Conservation (phyloP, 169 alveolate genomes). For the Perkinsus chesapeaki region DNA sequence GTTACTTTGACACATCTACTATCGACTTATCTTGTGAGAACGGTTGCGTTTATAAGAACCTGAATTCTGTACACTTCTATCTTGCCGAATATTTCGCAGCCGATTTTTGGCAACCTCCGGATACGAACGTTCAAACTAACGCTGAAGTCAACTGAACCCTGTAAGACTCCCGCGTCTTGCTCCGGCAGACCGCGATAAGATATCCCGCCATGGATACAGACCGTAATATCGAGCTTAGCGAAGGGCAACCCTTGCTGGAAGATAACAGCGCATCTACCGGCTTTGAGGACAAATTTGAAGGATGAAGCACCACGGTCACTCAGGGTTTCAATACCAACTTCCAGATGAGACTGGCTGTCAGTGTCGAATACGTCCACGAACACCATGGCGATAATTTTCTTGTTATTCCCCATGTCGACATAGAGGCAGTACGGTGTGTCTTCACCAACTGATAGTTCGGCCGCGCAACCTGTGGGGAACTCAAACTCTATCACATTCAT, state of each 20-base stretch:
- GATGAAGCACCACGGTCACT: neutral
- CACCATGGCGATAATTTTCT: neutral
- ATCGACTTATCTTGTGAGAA: too few relatives aligned
- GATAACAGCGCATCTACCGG: neutral
- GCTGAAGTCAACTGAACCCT: too few relatives aligned
- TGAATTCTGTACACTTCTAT: too few relatives aligned
- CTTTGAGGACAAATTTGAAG: neutral
- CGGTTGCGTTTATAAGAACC: too few relatives aligned
- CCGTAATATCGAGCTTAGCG: neutral
- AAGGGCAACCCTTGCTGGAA: neutral
- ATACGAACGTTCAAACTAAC: too few relatives aligned
- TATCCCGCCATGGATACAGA: too few relatives aligned
- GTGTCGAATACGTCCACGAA: neutral
- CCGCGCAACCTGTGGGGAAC: neutral
- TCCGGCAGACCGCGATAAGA: too few relatives aligned
- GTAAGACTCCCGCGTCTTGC: too few relatives aligned
- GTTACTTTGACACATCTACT: too few relatives aligned
- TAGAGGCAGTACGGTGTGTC: neutral
- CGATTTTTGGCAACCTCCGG: too few relatives aligned
- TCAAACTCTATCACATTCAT: neutral
- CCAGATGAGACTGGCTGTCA: neutral
- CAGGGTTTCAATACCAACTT: neutral
- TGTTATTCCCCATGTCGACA: neutral
- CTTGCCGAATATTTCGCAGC: too few relatives aligned
- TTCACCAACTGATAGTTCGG: neutral